Percentiles rank a stretch among this genome's conserved stretches.
These are phyloP conservation scores for Pluteus cervinus DNA, from an alignment of 768 basidiomycete species.

Conservation along the genomic window DNA sequence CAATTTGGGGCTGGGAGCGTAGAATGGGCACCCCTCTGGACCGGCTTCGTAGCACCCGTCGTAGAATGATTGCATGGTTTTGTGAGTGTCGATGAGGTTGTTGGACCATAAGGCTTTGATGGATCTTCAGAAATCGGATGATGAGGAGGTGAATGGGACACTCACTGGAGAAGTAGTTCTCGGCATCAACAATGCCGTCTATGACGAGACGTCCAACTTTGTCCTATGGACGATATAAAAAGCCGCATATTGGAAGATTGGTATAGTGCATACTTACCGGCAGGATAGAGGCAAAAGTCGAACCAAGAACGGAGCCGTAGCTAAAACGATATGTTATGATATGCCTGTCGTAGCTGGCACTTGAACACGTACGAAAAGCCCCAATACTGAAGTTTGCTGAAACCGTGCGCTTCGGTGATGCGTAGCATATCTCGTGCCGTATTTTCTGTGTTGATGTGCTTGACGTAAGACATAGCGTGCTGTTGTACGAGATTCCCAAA, in stretches of 20 bases:
- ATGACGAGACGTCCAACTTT: constrained; percentile 25
- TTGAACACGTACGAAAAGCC: constrained; percentile 14
- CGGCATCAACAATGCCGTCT: constrained; percentile 25
- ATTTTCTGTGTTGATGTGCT: constrained; percentile 28
- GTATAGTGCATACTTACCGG: constrained; percentile 16
- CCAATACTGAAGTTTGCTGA: constrained; percentile 28
- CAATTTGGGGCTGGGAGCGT: constrained; percentile 25
- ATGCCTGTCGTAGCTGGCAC: too few relatives aligned
- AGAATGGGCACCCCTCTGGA: constrained; percentile 29
- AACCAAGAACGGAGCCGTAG: constrained; percentile 25
- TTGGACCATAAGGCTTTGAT: constrained; percentile 28
- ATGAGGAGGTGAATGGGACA: background rate
- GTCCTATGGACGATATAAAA: constrained; percentile 12
- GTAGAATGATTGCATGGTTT: constrained; percentile 28
- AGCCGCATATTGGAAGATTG: background rate
- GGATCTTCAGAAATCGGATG: background rate
- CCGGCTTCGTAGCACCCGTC: constrained; percentile 31
- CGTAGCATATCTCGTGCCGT: constrained; percentile 31
- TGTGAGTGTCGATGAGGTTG: constrained; percentile 32
- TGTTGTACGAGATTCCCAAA: too few relatives aligned
- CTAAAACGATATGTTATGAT: too few relatives aligned
- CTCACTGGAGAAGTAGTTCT: constrained; percentile 18
- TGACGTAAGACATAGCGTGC: too few relatives aligned
- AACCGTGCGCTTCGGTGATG: constrained; percentile 25
- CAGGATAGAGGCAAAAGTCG: constrained; percentile 29